A percentile compares a stretch with the other conserved stretches of the same genome.
phyloP scores from a whole-genome alignment of 495 filamentous ascomycete genomes.

The Aspergillus sparsus region DNA sequence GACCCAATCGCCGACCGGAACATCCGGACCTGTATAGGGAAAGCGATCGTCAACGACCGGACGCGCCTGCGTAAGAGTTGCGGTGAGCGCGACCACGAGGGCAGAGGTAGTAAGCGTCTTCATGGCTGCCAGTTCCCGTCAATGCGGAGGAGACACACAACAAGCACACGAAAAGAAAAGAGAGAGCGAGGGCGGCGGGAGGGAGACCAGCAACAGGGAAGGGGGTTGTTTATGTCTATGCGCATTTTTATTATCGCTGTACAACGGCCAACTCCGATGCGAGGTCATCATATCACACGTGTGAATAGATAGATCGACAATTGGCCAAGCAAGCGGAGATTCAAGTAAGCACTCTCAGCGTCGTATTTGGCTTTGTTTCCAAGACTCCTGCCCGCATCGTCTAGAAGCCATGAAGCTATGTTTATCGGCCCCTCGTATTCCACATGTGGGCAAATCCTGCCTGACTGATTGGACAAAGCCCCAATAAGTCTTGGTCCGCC shows the following conservation, averaged over 20 bases:
- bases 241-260: neutral
- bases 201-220: no score
- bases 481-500: no score
- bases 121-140: neutral
- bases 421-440: no score
- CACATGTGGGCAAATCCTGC: no score
- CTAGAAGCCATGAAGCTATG: no score
- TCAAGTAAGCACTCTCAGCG: no score
- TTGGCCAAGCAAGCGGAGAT: neutral
- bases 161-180: neutral
- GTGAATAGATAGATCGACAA: neutral
- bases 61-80: conserved; percentile 27
- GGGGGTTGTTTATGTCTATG: neutral
- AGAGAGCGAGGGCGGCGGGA: no score
- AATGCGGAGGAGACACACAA: neutral
- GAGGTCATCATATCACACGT: neutral
- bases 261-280: neutral
- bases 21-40: conserved; percentile 50
- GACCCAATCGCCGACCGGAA: conserved; percentile 55
- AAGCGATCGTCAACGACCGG: conserved; percentile 28
- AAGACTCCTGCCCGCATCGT: no score
- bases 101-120: conserved; percentile 24
- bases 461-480: no score
- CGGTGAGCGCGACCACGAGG: conserved; percentile 23
- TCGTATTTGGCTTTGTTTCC: no score